Percentiles rank a stretch among this genome's conserved stretches.
These are phyloP conservation scores for Hanseniaspora meyeri DNA, from an alignment of 805 yeast genomes.

Conservation along the genomic window DNA sequence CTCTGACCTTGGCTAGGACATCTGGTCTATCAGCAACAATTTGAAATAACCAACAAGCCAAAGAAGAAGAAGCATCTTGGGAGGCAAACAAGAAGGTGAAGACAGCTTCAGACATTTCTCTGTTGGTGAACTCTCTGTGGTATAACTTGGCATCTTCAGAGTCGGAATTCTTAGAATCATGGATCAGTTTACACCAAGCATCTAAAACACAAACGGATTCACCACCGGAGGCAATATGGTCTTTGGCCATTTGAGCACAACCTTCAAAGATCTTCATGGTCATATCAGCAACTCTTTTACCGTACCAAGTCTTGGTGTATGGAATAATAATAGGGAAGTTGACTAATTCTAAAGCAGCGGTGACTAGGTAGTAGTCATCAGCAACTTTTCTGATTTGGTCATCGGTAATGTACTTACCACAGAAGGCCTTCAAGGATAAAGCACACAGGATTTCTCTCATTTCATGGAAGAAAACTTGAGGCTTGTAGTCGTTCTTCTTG, in stretches of 20 bases:
- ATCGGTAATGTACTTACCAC: conserved; percentile 89
- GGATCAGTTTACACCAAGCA: conserved; percentile 84
- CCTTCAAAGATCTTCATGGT: conserved; percentile 82
- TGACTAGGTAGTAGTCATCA: conserved; percentile 81
- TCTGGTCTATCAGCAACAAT: conserved; percentile 92
- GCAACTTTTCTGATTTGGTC: conserved; percentile 80
- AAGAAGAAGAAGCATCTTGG: conserved; percentile 94
- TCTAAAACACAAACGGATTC: conserved; percentile 84
- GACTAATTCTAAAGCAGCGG: conserved; percentile 93
- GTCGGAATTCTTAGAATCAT: conserved; percentile 42
- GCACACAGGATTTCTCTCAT: conserved; percentile 97
- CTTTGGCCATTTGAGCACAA: conserved; percentile 82
- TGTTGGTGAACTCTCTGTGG: conserved; percentile 74
- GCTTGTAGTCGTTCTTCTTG: conserved; percentile 39
- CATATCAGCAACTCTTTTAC: conserved; percentile 81
- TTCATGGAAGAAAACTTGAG: conserved; percentile 73
- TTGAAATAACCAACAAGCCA: conserved; percentile 97
- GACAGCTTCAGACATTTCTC: conserved; percentile 89
- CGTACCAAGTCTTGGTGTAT: conserved; percentile 96
- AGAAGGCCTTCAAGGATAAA: conserved; percentile 78
- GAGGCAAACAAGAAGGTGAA: conserved; percentile 95
- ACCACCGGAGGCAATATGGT: conserved; percentile 64
- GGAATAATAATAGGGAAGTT: conserved; percentile 96
- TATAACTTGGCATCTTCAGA: conserved; percentile 44
- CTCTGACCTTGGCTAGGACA: conserved; percentile 70